Conservation (phyloP, 495 filamentous ascomycete species). For the Penicillium paradoxum region DNA sequence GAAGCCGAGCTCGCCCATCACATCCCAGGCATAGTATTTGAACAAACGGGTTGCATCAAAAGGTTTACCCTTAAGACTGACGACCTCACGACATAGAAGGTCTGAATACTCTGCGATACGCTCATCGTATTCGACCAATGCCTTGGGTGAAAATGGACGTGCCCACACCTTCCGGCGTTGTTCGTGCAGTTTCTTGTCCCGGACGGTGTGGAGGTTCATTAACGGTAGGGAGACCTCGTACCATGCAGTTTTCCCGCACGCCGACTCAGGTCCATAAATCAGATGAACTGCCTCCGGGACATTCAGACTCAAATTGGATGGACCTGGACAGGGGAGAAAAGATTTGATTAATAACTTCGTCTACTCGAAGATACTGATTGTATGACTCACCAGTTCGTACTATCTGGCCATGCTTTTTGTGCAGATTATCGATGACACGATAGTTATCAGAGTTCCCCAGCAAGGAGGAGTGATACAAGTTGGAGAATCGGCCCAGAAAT, state of each 20-base stretch:
- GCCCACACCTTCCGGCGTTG: background rate
- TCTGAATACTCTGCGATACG: background rate
- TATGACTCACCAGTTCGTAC: background rate
- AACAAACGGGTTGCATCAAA: background rate
- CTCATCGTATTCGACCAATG: background rate
- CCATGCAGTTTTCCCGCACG: background rate
- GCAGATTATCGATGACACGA: background rate
- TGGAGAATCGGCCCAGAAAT: background rate
- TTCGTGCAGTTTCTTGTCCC: background rate
- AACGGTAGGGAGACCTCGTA: background rate
- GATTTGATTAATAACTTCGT: too few relatives aligned
- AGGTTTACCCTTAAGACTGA: background rate
- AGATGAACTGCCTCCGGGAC: background rate
- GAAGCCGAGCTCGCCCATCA: background rate
- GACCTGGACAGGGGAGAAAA: background rate
- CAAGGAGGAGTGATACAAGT: background rate
- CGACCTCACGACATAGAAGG: background rate
- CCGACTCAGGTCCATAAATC: background rate
- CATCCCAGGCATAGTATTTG: background rate
- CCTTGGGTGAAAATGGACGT: background rate
- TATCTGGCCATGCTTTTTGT: background rate
- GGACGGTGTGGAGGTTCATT: background rate
- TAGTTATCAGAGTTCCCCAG: background rate
- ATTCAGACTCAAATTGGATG: background rate
- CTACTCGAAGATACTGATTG: too few relatives aligned